phyloP scores from a whole-genome alignment of 176 grass and related monocot genomes.

The Metroxylon sagu region DNA sequence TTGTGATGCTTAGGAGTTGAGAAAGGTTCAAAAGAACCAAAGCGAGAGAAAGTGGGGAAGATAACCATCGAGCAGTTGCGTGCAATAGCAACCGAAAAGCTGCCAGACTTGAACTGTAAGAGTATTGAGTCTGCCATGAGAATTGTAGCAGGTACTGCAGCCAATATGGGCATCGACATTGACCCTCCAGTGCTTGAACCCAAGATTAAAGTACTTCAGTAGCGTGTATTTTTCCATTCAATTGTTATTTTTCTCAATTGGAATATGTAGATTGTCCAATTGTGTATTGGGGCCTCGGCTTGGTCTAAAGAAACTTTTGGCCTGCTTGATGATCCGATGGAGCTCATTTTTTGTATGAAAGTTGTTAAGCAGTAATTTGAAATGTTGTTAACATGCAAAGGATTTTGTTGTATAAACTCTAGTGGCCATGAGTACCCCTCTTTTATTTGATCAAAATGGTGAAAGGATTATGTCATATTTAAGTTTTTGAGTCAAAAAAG shows the following conservation, averaged over 20 bases:
- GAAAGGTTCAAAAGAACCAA: slow-evolving; percentile 72
- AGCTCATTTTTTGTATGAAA: too few relatives aligned
- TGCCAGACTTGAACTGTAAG: slow-evolving; percentile 87
- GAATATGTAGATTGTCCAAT: neutral
- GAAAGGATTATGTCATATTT: too few relatives aligned
- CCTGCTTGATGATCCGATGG: too few relatives aligned
- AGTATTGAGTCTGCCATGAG: slow-evolving; percentile 85
- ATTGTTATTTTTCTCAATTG: neutral
- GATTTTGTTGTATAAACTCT: too few relatives aligned
- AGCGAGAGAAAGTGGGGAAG: slow-evolving; percentile 66
- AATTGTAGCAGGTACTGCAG: slow-evolving; percentile 80
- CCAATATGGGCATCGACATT: slow-evolving; percentile 87
- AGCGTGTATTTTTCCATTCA: slow-evolving; percentile 14
- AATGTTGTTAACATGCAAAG: too few relatives aligned
- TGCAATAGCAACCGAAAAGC: slow-evolving; percentile 69
- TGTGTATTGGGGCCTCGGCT: neutral
- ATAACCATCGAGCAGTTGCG: slow-evolving; percentile 71
- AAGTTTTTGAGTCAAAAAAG: too few relatives aligned
- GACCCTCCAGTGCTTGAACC: slow-evolving; percentile 68
- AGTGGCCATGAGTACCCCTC: too few relatives aligned
- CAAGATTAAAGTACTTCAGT: slow-evolving; percentile 59
- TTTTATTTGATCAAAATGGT: too few relatives aligned
- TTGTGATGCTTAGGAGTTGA: slow-evolving; percentile 48
- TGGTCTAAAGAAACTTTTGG: too few relatives aligned
- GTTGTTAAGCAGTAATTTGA: too few relatives aligned